phyloP scores from a whole-genome alignment of 306 rosid genomes.

The peach (Prunus persica) region Prunus_persica_NCBIv2 NC_034009.1:26691501-26692000 shows the following conservation, averaged over 20 bases:
- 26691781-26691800: not conserved
- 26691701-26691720: not conserved
- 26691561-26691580: conserved; percentile 85
- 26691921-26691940: not conserved
- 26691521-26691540: not conserved
- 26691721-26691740: not conserved
- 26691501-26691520: not conserved
- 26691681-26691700: not conserved
- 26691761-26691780: not conserved
- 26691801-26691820: not conserved
- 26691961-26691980: not conserved
- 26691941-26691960: not conserved
- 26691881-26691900: too few species aligned
- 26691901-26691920: not conserved
- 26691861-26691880: too few species aligned
- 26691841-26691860: not conserved
- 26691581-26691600: conserved; percentile 98
- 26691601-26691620: conserved; percentile 85
- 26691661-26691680: not conserved
- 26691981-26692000: not conserved
- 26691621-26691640: not conserved
- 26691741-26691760: not conserved
- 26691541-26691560: conserved; percentile 57
- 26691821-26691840: not conserved
- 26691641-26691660: not conserved